phyloP scores from a whole-genome alignment of 371 early-diverging fungal genomes.

The Catenaria anguillulae region DNA sequence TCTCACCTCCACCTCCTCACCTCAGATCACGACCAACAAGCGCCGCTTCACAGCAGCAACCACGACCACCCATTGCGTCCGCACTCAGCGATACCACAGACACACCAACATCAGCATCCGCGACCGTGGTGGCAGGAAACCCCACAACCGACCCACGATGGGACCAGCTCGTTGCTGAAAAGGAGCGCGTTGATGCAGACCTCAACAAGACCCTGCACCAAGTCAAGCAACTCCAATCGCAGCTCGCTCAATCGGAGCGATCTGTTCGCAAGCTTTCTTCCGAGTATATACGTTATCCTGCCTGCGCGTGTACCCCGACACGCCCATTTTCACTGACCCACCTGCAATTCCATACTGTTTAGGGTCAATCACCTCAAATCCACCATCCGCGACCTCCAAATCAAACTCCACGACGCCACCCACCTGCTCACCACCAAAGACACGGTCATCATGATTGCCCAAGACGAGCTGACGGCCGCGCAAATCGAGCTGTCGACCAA shows the following conservation, averaged over 20 bases:
- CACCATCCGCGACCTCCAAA: background rate
- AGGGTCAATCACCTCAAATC: background rate
- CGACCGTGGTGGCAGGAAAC: too few relatives aligned
- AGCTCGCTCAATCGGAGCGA: background rate
- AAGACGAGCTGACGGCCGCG: constrained; percentile 1
- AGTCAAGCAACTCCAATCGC: background rate
- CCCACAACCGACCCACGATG: too few relatives aligned
- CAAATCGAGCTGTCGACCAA: constrained; percentile 1
- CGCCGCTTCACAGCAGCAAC: background rate
- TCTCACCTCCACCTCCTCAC: too few relatives aligned
- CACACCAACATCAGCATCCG: too few relatives aligned
- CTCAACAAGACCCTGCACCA: too few relatives aligned
- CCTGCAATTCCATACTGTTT: too few relatives aligned
- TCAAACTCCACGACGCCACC: background rate
- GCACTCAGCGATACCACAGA: too few relatives aligned
- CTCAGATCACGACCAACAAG: background rate
- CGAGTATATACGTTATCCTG: background rate
- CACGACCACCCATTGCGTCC: too few relatives aligned
- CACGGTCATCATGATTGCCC: background rate
- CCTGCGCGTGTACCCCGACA: too few relatives aligned
- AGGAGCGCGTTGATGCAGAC: too few relatives aligned
- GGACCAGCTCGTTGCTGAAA: too few relatives aligned
- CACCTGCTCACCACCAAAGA: background rate
- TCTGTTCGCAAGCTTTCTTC: background rate
- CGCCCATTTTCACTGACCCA: too few relatives aligned